Evolutionary conservation across 2,329 filamentous ascomycete genomes (phyloP), one percentile per base, ranked within the genome.

Genomic region (Endothia cerciana): DNA sequence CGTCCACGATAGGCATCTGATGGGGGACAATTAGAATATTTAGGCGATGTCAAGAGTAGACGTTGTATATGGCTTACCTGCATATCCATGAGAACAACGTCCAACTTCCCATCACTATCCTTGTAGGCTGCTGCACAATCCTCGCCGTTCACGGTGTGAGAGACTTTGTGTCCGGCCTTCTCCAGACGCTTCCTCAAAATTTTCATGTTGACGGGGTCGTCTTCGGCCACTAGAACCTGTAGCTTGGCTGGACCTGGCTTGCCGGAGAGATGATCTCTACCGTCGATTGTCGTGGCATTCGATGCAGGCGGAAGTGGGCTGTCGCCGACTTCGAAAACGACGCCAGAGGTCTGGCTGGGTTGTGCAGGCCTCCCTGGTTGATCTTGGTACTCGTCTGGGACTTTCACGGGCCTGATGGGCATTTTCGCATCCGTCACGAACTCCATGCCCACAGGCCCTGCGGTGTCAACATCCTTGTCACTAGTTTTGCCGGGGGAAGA

Each of bases 1-100:
- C 93, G 73, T 97, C 92, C 4, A 96, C 91, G 40, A 97, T 95
- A 22, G 93, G 93, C 93, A 97, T 97, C 92, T 96, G 63, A 2
- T 19, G 25, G 2, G 53, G 57, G 33, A n/a, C 6, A 15, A 25
- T 40, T 6, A 40, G n/a, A 8, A 58, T 36, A 1, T 6, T 4
- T 38, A 1, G 5, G 38, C 36, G 15, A 38, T n/a, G 7, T 10
- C 30, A 3, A n/a, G 4, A 1, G 4, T 25, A 57, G 13, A 22
- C 13, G 3, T n/a, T 15, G 11, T 30, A 73, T 62, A 45, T 64
- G 15, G 77, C 86, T 77, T 74, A 93, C 92, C 83, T 97, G 92
- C 85, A 97, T 93, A 74, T 97, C 93, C 93, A 97, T 97, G 69
- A 97, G 82, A 58, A 97, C 83, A 5, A 93, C 89, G 74, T 97